A percentile compares a stretch with the other conserved stretches of the same genome.
These are phyloP conservation scores for Pseudonectria foliicola DNA, from an alignment of 2,329 filamentous ascomycete species.

Conservation along the genomic window DNA sequence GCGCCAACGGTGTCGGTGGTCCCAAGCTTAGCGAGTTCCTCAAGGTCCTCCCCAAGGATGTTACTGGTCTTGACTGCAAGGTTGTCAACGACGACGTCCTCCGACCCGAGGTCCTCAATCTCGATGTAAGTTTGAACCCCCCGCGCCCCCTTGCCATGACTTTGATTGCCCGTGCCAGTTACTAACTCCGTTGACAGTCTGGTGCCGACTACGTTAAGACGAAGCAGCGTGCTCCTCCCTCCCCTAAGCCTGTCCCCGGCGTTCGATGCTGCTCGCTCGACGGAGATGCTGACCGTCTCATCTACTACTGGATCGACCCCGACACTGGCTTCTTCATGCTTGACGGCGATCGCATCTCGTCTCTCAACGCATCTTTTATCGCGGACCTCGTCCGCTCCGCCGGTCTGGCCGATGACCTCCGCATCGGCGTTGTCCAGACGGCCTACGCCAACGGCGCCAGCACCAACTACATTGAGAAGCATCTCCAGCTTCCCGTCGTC, in stretches of 20 bases:
- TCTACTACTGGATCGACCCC: conserved; percentile 88
- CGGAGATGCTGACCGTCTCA: conserved; percentile 89
- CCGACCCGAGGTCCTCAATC: conserved; percentile 81
- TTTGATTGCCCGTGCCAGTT: conserved; percentile 3
- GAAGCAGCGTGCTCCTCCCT: conserved; percentile 81
- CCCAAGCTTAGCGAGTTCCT: conserved; percentile 83
- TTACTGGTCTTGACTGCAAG: conserved; percentile 70
- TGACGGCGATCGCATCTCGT: conserved; percentile 94
- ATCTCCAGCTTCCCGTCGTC: conserved; percentile 79
- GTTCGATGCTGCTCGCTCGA: conserved; percentile 87
- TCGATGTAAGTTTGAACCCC: conserved; percentile 58
- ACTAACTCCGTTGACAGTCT: conserved; percentile 46
- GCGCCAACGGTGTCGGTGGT: conserved; percentile 92
- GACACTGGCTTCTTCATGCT: conserved; percentile 83
- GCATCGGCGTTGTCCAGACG: conserved; percentile 92
- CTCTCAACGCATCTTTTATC: conserved; percentile 87
- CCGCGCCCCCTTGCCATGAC: background rate
- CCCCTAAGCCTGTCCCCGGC: conserved; percentile 66
- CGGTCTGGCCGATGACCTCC: conserved; percentile 70
- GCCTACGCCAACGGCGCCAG: conserved; percentile 96
- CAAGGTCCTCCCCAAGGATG: conserved; percentile 67
- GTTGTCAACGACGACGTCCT: conserved; percentile 91
- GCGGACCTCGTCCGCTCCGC: conserved; percentile 77
- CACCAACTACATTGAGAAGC: conserved; percentile 84
- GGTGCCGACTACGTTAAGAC: conserved; percentile 98